A percentile compares a stretch with the other conserved stretches of the same genome.
These are phyloP conservation scores for Funneliformis mosseae DNA, from an alignment of 192 early-diverging fungal species.

Conservation along the genomic window DNA sequence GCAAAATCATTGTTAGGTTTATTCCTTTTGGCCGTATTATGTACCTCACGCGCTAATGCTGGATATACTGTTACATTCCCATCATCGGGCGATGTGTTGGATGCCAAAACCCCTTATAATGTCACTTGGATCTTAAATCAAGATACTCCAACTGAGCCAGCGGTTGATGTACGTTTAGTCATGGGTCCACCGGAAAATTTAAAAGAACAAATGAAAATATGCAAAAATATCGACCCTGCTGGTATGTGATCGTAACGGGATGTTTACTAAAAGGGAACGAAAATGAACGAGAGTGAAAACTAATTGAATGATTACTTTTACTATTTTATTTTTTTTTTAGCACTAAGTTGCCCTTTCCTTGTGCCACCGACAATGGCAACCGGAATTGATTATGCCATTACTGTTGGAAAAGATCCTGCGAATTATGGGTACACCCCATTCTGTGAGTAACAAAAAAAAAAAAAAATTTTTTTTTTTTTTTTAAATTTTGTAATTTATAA, in stretches of 20 bases:
- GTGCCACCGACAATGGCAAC: background rate
- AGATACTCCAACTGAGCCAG: background rate
- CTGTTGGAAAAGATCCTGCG: background rate
- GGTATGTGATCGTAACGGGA: background rate
- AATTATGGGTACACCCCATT: background rate
- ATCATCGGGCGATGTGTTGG: background rate
- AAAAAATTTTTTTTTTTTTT: too few relatives aligned
- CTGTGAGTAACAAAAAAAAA: background rate
- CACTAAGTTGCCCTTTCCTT: background rate
- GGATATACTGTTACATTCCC: background rate
- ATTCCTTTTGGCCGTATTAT: background rate
- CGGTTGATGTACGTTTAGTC: background rate
- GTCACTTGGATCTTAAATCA: background rate
- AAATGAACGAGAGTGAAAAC: background rate
- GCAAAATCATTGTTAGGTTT: background rate
- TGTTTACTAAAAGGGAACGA: background rate
- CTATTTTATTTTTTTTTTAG: background rate
- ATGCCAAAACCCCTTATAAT: background rate
- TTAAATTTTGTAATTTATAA: background rate
- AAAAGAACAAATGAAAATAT: background rate
- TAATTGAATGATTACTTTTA: background rate
- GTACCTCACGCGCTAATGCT: background rate
- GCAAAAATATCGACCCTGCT: background rate
- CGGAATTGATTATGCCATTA: background rate
- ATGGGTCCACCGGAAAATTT: background rate